Evolutionary conservation across 2,329 filamentous ascomycete genomes (phyloP).

Genomic region (Trichoderma brevicompactum): DNA sequence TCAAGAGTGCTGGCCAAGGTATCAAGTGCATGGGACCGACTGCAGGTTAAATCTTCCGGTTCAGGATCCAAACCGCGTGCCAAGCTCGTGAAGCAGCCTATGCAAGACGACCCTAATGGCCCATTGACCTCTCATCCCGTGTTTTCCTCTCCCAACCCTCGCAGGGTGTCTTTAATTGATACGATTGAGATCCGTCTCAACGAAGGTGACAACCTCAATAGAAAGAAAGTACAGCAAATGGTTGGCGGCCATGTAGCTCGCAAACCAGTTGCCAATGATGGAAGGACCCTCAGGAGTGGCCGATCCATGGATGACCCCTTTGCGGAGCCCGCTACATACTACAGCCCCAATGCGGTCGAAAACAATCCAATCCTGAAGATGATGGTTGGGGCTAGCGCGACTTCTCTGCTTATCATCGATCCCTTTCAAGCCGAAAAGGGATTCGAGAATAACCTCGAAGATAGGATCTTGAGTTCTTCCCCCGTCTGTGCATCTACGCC

Average conservation of each 20-base stretch:
- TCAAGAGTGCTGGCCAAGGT: slow-evolving; percentile 43
- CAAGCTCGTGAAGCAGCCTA: slow-evolving; percentile 28
- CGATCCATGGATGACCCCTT: slow-evolving; percentile 41
- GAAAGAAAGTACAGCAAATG: slow-evolving; percentile 43
- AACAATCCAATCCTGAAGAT: neutral
- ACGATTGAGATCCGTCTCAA: slow-evolving; percentile 43
- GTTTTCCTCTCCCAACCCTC: neutral
- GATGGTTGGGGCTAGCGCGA: neutral
- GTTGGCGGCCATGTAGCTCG: slow-evolving; percentile 38
- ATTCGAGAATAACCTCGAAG: slow-evolving; percentile 46
- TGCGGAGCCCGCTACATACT: slow-evolving; percentile 31
- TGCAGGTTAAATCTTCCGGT: slow-evolving; percentile 39
- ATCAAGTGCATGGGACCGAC: slow-evolving; percentile 41
- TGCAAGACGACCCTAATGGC: slow-evolving; percentile 9
- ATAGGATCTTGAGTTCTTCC: slow-evolving; percentile 44
- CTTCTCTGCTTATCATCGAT: slow-evolving; percentile 19
- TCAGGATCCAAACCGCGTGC: slow-evolving; percentile 20
- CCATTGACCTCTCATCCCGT: slow-evolving; percentile 9
- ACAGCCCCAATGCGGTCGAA: neutral
- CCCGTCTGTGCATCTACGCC: slow-evolving; percentile 48
- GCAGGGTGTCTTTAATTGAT: slow-evolving; percentile 35
- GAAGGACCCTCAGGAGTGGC: slow-evolving; percentile 37
- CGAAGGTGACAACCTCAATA: slow-evolving; percentile 43
- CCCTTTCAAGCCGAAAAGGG: slow-evolving; percentile 46
- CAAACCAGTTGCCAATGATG: slow-evolving; percentile 40